Conservation (phyloP, 1,284 basidiomycete genomes). For the Ustilago esculenta region DNA sequence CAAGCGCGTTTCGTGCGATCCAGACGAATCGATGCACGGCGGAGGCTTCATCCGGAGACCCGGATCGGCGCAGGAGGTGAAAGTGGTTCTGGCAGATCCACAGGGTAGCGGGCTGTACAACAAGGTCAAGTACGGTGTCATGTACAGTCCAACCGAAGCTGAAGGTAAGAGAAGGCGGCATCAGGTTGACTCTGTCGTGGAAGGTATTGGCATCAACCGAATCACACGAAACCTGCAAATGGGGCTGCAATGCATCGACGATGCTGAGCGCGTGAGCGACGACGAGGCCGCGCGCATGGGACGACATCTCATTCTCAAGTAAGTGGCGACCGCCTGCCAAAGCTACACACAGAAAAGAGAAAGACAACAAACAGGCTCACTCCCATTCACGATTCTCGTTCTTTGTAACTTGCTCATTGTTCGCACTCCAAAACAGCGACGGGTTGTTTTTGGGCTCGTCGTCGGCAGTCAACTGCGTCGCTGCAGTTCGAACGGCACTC, state of each 20-base stretch:
- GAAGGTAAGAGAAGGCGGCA: constrained; percentile 94
- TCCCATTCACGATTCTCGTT: too few relatives aligned
- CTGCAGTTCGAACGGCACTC: constrained; percentile 73
- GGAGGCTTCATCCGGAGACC: constrained; percentile 22
- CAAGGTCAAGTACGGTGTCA: constrained; percentile 79
- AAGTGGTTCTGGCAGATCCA: constrained; percentile 81
- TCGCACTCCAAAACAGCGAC: constrained; percentile 73
- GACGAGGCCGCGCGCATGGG: constrained; percentile 65
- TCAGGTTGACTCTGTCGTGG: constrained; percentile 71
- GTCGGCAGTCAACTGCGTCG: constrained; percentile 93
- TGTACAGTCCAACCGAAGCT: constrained; percentile 89
- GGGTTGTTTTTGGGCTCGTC: constrained; percentile 95
- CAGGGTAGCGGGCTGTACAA: constrained; percentile 95
- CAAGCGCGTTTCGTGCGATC: constrained; percentile 69
- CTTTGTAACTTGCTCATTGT: too few relatives aligned
- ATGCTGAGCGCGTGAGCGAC: constrained; percentile 59
- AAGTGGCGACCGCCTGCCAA: not conserved
- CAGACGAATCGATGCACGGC: constrained; percentile 23
- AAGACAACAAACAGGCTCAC: too few relatives aligned
- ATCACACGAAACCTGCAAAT: constrained; percentile 61
- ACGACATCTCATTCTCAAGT: constrained; percentile 54
- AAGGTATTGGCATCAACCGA: constrained; percentile 75
- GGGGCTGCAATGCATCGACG: constrained; percentile 59
- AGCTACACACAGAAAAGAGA: too few relatives aligned
- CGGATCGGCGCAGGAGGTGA: constrained; percentile 30